Evolutionary conservation across 331 rosid species (phyloP).

Genomic region (Spiraea crenata): DNA sequence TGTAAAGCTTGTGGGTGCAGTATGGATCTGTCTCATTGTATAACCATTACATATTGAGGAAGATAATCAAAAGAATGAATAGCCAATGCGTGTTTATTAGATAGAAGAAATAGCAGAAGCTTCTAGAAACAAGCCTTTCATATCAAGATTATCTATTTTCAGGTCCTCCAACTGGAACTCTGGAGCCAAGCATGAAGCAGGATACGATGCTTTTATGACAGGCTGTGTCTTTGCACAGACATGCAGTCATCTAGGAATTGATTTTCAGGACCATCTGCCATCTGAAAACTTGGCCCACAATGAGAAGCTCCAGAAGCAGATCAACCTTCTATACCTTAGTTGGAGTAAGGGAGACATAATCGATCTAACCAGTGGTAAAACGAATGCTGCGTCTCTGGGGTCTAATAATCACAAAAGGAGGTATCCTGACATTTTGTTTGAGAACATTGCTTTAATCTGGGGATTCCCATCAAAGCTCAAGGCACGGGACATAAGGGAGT

Average conservation of each 20-base stretch:
- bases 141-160: conserved; percentile 29
- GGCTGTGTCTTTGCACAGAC: conserved; percentile 90
- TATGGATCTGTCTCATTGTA: background rate
- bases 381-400: conserved; percentile 36
- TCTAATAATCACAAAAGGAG: conserved; percentile 35
- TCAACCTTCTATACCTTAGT: conserved; percentile 79
- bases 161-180: conserved; percentile 91
- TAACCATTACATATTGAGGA: background rate
- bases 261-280: conserved; percentile 42
- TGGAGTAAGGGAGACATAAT: conserved; percentile 78
- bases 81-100: background rate
- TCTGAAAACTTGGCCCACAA: conserved; percentile 51
- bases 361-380: conserved; percentile 61
- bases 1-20: background rate
- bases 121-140: conserved; percentile 5
- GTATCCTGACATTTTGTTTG: conserved; percentile 42
- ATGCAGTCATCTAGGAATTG: conserved; percentile 69
- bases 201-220: conserved; percentile 98
- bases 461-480: conserved; percentile 64
- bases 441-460: conserved; percentile 75
- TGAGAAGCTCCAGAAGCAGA: conserved; percentile 57
- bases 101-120: background rate
- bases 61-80: background rate
- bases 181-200: conserved; percentile 96
- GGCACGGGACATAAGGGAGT: conserved; percentile 53